Percentiles rank a stretch among this genome's conserved stretches.
phyloP scores from a whole-genome alignment of 345 rosid genomes.

The Draba incana region DNA sequence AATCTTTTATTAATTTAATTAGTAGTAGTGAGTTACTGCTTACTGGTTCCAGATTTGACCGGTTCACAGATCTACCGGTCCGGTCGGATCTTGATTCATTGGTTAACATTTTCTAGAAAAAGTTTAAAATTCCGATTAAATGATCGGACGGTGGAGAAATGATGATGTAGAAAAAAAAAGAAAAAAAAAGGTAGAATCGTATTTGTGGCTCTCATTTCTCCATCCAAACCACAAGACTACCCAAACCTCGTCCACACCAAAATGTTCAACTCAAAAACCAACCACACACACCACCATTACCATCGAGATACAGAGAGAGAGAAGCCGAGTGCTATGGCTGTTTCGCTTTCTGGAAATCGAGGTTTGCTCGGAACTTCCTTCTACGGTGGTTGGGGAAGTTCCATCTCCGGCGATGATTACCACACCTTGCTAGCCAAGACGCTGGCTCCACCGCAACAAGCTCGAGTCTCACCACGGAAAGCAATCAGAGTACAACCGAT shows the following conservation, averaged over 20 bases:
- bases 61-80: too few relatives aligned
- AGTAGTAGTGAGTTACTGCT: too few relatives aligned
- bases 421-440: constrained; percentile 42
- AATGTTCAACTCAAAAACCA: constrained; percentile 21
- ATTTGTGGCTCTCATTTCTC: constrained; percentile 41
- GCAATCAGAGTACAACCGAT: constrained; percentile 55
- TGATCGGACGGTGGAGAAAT: constrained; percentile 14
- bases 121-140: background rate
- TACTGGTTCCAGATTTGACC: too few relatives aligned
- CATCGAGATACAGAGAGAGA: background rate
- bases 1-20: too few relatives aligned
- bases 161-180: background rate
- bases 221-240: constrained; percentile 33
- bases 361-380: constrained; percentile 47
- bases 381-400: constrained; percentile 60
- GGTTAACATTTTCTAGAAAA: background rate
- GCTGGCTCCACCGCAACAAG: constrained; percentile 41
- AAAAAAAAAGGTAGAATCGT: constrained; percentile 22
- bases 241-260: constrained; percentile 38
- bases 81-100: background rate
- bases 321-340: constrained; percentile 42
- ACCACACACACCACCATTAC: constrained; percentile 22
- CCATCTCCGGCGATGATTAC: constrained; percentile 57
- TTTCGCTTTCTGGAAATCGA: constrained; percentile 59
- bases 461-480: constrained; percentile 45